Percentiles rank a stretch among this genome's conserved stretches.
Evolutionary conservation across 2,329 filamentous ascomycete species (phyloP).

Genomic region (Sclerotinia minor): DNA sequence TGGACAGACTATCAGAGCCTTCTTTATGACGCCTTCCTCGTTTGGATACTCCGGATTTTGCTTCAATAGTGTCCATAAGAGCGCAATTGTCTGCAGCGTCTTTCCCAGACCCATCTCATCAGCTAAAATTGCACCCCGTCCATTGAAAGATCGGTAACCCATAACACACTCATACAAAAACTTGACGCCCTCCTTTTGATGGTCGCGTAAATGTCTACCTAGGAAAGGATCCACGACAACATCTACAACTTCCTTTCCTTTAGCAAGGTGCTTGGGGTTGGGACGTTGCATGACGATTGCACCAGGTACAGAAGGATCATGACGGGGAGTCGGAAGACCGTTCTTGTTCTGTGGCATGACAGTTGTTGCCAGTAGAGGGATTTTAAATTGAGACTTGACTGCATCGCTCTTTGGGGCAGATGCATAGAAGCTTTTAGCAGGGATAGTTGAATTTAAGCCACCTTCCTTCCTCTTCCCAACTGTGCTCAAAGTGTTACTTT

Average conservation of each 20-base stretch:
- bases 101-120: constrained; percentile 78
- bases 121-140: constrained; percentile 69
- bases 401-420: constrained; percentile 44
- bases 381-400: constrained; percentile 57
- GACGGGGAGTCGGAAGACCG: constrained; percentile 58
- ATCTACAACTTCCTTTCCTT: constrained; percentile 67
- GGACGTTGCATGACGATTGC: constrained; percentile 66
- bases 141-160: constrained; percentile 66
- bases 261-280: constrained; percentile 51
- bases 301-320: constrained; percentile 59
- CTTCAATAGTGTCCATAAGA: constrained; percentile 71
- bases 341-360: constrained; percentile 49
- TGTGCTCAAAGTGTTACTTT: constrained; percentile 25
- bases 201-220: constrained; percentile 60
- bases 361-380: constrained; percentile 57
- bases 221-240: constrained; percentile 71
- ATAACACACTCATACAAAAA: constrained; percentile 77
- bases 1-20: constrained; percentile 71
- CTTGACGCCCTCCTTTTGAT: constrained; percentile 68
- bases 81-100: constrained; percentile 69
- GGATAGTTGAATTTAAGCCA: constrained; percentile 39
- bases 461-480: constrained; percentile 37
- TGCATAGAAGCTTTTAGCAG: constrained; percentile 45
- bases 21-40: constrained; percentile 60
- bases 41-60: constrained; percentile 65